Evolutionary conservation across 2,329 filamentous ascomycete genomes (phyloP).

Genomic region (Colletotrichum filicis): DNA sequence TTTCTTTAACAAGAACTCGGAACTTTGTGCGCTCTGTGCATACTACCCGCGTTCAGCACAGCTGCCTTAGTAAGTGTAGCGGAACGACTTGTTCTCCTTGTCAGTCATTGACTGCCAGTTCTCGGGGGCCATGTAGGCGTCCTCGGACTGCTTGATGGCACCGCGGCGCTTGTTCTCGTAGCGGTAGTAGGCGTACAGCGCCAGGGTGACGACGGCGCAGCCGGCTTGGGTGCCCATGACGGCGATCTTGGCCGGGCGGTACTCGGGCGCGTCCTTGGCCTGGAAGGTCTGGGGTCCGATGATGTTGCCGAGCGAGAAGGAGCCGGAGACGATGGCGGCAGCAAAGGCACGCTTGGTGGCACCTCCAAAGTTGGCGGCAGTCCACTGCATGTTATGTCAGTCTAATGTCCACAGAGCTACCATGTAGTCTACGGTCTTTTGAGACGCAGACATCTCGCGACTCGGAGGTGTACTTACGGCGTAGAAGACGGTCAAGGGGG

Average conservation of each 20-base stretch:
- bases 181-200: conserved; percentile 61
- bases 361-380: conserved; percentile 62
- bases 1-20: not conserved
- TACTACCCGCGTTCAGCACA: not conserved
- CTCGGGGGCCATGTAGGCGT: conserved; percentile 52
- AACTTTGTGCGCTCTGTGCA: not conserved
- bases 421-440: too few relatives aligned
- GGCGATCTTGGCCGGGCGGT: conserved; percentile 64
- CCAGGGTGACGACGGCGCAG: conserved; percentile 52
- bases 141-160: conserved; percentile 47
- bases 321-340: conserved; percentile 58
- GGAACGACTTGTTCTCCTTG: conserved; percentile 66
- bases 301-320: conserved; percentile 65
- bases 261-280: conserved; percentile 60
- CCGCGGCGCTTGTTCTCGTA: conserved; percentile 57
- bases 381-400: conserved; percentile 48
- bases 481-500: conserved; percentile 58
- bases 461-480: conserved; percentile 44
- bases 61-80: conserved; percentile 56
- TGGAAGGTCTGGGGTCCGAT: conserved; percentile 69
- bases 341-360: conserved; percentile 64
- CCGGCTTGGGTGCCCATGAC: conserved; percentile 63
- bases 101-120: conserved; percentile 65
- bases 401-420: not conserved
- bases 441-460: not conserved